A percentile compares a stretch with the other conserved stretches of the same genome.
Evolutionary conservation across 352 stramenopile genomes (phyloP).

Genomic region (Phytopythium boreale): DNA sequence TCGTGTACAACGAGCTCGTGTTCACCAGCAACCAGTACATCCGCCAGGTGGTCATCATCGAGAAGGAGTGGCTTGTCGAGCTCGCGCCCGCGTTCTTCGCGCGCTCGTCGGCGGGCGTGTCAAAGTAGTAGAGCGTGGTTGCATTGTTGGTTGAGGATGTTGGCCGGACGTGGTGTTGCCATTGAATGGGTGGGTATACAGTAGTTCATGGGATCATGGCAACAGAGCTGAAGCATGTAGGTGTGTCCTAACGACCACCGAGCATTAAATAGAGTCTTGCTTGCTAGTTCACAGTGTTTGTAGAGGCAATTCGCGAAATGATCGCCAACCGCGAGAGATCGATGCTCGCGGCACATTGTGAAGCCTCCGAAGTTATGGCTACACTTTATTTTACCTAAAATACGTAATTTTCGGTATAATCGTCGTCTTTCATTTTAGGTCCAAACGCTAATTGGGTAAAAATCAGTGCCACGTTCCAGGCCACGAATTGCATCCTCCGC

Average conservation of each 20-base stretch:
- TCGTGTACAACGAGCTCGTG: slow-evolving; percentile 90
- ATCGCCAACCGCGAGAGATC: too few relatives aligned
- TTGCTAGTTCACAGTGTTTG: too few relatives aligned
- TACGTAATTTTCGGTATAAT: background rate
- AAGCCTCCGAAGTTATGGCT: background rate
- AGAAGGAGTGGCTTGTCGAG: slow-evolving; percentile 88
- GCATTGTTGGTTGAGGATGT: too few relatives aligned
- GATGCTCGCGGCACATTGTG: too few relatives aligned
- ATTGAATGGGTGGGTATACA: too few relatives aligned
- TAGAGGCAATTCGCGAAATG: too few relatives aligned
- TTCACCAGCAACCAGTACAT: slow-evolving; percentile 92
- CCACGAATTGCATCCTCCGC: slow-evolving; percentile 1
- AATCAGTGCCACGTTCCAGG: slow-evolving; percentile 1
- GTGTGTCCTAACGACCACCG: too few relatives aligned
- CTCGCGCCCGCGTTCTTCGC: slow-evolving; percentile 83
- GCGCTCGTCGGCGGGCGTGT: slow-evolving; percentile 19
- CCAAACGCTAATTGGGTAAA: background rate
- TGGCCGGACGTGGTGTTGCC: too few relatives aligned
- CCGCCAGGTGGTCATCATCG: slow-evolving; percentile 81
- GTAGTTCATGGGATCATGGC: too few relatives aligned
- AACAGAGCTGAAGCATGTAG: too few relatives aligned
- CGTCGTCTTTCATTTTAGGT: background rate
- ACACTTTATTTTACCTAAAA: background rate
- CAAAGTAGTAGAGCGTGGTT: background rate
- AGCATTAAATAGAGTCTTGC: too few relatives aligned